Conservation (phyloP, 352 stramenopile species). For the Phytophthora multivora region DNA sequence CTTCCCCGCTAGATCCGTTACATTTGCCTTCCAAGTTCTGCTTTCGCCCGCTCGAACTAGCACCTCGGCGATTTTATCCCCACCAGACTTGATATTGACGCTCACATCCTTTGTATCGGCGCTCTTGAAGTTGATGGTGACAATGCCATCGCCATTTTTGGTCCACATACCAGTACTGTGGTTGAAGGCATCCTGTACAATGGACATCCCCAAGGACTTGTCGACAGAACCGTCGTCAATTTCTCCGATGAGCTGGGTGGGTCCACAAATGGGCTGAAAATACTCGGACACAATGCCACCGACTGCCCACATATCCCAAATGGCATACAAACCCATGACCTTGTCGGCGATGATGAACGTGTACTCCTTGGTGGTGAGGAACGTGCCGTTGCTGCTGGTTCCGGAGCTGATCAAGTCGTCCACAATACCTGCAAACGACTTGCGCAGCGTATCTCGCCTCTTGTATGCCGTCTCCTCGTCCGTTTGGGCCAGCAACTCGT, state of each 20-base stretch:
- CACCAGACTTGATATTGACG: slow-evolving; percentile 40
- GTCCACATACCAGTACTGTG: slow-evolving; percentile 30
- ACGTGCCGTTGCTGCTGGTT: slow-evolving; percentile 35
- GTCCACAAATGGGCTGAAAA: slow-evolving; percentile 50
- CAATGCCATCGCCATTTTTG: slow-evolving; percentile 25
- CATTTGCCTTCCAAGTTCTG: slow-evolving; percentile 25
- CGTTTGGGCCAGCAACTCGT: slow-evolving; percentile 26
- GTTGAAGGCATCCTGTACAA: slow-evolving; percentile 42
- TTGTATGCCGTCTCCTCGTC: slow-evolving; percentile 24
- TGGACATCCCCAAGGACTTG: slow-evolving; percentile 36
- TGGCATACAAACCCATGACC: slow-evolving; percentile 34
- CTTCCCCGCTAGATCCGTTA: slow-evolving; percentile 33
- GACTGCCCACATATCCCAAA: slow-evolving; percentile 46
- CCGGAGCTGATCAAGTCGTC: slow-evolving; percentile 39
- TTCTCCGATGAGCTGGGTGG: slow-evolving; percentile 39
- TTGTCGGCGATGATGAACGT: slow-evolving; percentile 40
- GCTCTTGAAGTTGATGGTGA: slow-evolving; percentile 32
- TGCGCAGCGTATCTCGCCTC: slow-evolving; percentile 43
- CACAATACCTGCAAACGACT: slow-evolving; percentile 44
- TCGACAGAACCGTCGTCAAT: slow-evolving; percentile 42
- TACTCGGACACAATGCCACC: slow-evolving; percentile 41
- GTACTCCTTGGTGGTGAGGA: slow-evolving; percentile 33
- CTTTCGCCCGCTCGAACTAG: slow-evolving; percentile 27
- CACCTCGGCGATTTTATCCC: slow-evolving; percentile 31
- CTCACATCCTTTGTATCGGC: slow-evolving; percentile 32